Evolutionary conservation across 2,329 filamentous ascomycete genomes (phyloP).

Genomic region (Parastagonospora nodorum): DNA sequence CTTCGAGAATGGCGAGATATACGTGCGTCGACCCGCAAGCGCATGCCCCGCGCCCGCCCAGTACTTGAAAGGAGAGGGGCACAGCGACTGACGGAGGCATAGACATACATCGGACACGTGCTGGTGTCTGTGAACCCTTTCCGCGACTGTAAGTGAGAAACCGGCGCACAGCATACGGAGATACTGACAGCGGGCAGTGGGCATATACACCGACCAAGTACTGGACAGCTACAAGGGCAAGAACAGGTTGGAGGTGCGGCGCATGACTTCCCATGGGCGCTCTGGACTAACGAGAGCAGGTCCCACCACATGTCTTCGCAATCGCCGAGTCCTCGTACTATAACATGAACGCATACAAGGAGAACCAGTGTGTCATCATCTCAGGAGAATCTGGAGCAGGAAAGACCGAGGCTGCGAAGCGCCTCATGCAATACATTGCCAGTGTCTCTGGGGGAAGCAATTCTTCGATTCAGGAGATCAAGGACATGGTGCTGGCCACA

Average conservation of each 20-base stretch:
- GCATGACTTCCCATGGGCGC: background rate
- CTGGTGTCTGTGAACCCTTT: constrained; percentile 99
- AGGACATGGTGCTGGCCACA: constrained; percentile 98
- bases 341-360: constrained; percentile 99
- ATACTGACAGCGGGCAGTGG: constrained; percentile 62
- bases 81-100: constrained; percentile 35
- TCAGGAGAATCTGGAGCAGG: constrained; percentile 97
- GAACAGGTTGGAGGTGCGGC: constrained; percentile 78
- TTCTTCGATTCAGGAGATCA: constrained; percentile 91
- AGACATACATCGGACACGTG: constrained; percentile 99
- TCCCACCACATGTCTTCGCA: constrained; percentile 94
- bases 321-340: constrained; percentile 97
- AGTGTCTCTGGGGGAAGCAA: constrained; percentile 87
- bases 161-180: background rate
- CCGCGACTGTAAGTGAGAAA: constrained; percentile 69
- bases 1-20: constrained; percentile 97
- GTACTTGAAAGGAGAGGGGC: constrained; percentile 10
- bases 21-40: constrained; percentile 59
- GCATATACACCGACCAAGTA: constrained; percentile 95
- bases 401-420: constrained; percentile 98
- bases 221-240: constrained; percentile 94
- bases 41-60: constrained; percentile 26
- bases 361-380: constrained; percentile 99
- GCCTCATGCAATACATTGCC: constrained; percentile 99
- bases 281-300: constrained; percentile 44